Evolutionary conservation across 2,329 filamentous ascomycete genomes (phyloP), one percentile per base, ranked within the genome.

Genomic region (Colletotrichum orbiculare): DNA sequence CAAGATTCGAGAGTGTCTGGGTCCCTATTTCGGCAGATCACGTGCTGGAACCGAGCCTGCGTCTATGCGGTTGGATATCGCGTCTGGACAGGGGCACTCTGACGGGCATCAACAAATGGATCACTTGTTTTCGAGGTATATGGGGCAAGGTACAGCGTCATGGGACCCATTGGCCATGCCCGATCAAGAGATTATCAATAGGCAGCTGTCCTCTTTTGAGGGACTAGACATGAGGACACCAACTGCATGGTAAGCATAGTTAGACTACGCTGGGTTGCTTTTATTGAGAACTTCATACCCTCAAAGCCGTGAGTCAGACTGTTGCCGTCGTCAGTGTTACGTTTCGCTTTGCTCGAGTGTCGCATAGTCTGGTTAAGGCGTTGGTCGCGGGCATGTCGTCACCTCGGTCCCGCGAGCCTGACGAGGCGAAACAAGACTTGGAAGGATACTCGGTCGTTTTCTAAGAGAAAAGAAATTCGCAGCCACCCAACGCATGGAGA

Each of bases 151-250:
- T 17, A 11, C 60, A 6, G 35, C 55, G 13, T 25, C 60, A 10
- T 63, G 54, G 60, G 60, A 63, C 13, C 39, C 39, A 39, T 47
- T 63, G 47, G 8, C 34, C 2, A 46, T 52, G 34, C 46, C 60
- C 8, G 60, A 63, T 15, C 54, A 50, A 17, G 60, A 63, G 15
- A 12, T 34, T 2, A 52, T 63, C 35, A 46, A 53, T 9, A 42
- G 47, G 5, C 60, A 63, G 11, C 35, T 63, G 4, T 25, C 60
- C 2, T 46, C 39, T 10, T 52, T 63, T 13, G 60, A 63, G 11
- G 54, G 46, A 1, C 38, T 58, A 4, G 60, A 63, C 11, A 63
- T 58, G 60, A 52, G 39, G 13, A 50, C 54, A 13, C 60, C 60
- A 9, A 52, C 39, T 15, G 47, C 12, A 4, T 63, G 60, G 60